Evolutionary conservation across 495 filamentous ascomycete genomes (phyloP), one percentile per base, ranked within the genome.

Genomic region (Penicillium subrubescens): DNA sequence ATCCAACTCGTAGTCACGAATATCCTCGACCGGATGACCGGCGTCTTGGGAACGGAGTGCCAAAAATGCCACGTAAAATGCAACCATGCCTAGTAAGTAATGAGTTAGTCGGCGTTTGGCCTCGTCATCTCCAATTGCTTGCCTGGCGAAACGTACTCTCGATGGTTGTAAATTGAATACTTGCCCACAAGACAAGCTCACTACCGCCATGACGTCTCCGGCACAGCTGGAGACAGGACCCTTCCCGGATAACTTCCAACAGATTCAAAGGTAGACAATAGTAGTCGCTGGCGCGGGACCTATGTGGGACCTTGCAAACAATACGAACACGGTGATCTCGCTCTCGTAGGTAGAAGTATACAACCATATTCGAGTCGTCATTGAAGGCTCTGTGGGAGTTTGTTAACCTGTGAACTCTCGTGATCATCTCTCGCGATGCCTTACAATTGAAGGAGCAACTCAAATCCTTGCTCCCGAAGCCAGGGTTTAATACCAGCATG

Each of bases 1-100:
- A 14, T 79, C 77, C 3, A 92, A 73, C 57, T 83, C 82, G 68
- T 84, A 87, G 68, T 94, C 90, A 23, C 79, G 75, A 5, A 87
- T 82, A 27, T 77, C 73, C 27, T 81, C 65, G 25, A 83, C 80
- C 1, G 82, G 78, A 2, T 80, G 85, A 59, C 81, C 76, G 27
- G 71, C 71, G 67, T 92, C 91, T 54, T 91, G 86, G 15, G 86
- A 83, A 70, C 92, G 92, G 61, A 96, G 82, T 0, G 90, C 88
- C 29, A 91, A 75, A 67, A 94, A 91, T 0, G 88, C 86, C 74
- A 86, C 89, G 73, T 90, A 91, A 73, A 96, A 95, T 1, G 92
- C 77, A 14, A 93, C 90, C 87, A 96, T 87, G 62, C 78, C 87
- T 88, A 19, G 34, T 19, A 11, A 19, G 34, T 19, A 11, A 34